Base-by-base conservation (phyloP, 2,329 filamentous ascomycete species). In the Remersonia thermophila region DNA sequence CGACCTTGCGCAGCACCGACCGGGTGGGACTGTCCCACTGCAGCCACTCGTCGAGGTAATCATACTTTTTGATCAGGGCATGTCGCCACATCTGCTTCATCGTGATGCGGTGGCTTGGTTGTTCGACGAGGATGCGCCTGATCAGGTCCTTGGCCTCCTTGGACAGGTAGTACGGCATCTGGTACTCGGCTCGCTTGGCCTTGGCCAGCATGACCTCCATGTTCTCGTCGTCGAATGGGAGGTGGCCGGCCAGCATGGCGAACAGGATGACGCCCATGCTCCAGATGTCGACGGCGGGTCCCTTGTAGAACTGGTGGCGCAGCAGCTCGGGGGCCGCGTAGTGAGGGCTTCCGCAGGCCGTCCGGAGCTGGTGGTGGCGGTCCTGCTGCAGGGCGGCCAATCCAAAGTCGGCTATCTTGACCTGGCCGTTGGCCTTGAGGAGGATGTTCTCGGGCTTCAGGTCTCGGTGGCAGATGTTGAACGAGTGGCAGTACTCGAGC, bases 371-470 rank as follows among this genome's bases (percentile, higher is more conserved):
- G 46, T 85, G 79, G 7, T 77, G 80, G 16, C 75, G 71, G 3
- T 83, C 83, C 55, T 96, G 89, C 44, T 80, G 75, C 29, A 96
- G 67, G 3, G 89, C 89, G 30, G 91, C 91, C 87, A 98, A 95
- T 29, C 91, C 89, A 57, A 98, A 98, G 57, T 98, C 91, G 35
- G 89, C 89, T 49, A 98, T 78, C 60, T 96, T 98, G 56, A 96
- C 77, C 39, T 83, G 77, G 36, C 80, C 71, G 32, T 79, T 65
- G 3, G 66, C 65, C 39, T 86, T 86, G 34, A 98, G 69, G 13
- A 98, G 67, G 31, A 98, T 95, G 51, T 98, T 98, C 60, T 98
- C 91, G 0, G 87, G 91, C 59, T 98, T 98, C 36, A 98, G 67
- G 50, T 98, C 91, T 16, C 91, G 82, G 55, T 98, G 91, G 55